A percentile compares a stretch with the other conserved stretches of the same genome.
Evolutionary conservation across 2,329 filamentous ascomycete genomes (phyloP).

Genomic region (Colletotrichum limetticola): DNA sequence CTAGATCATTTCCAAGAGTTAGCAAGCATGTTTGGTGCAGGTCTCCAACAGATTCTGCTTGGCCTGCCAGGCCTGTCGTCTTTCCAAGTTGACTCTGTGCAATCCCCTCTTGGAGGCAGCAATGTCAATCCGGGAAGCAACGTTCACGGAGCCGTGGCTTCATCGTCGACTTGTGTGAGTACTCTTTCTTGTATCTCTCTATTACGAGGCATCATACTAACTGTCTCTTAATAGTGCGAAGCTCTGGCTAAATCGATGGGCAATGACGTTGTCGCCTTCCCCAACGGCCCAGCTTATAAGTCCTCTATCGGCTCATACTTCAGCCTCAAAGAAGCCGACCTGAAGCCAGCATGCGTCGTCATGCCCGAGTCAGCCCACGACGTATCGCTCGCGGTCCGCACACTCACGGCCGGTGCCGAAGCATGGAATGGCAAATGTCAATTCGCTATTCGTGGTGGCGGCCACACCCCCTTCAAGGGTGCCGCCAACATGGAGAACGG

Average conservation of each 20-base stretch:
- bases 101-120: neutral
- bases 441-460: conserved; percentile 32
- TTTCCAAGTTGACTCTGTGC: neutral
- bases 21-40: conserved; percentile 4
- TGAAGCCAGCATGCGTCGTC: conserved; percentile 24
- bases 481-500: conserved; percentile 33
- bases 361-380: conserved; percentile 12
- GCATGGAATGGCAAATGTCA: neutral
- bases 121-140: neutral
- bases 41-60: conserved; percentile 2
- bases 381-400: conserved; percentile 23
- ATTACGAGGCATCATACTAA: too few relatives aligned
- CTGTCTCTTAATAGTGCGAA: neutral
- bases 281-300: neutral
- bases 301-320: conserved; percentile 9
- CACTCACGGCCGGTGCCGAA: neutral
- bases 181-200: too few relatives aligned
- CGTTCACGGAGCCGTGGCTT: neutral
- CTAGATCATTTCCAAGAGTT: too few relatives aligned
- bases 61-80: neutral
- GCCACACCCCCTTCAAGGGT: conserved; percentile 20
- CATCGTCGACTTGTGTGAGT: conserved; percentile 5
- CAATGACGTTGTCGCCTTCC: neutral
- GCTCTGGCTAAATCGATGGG: conserved; percentile 1
- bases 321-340: conserved; percentile 11